Conservation (phyloP, 2,329 filamentous ascomycete genomes). For the Microcyclospora pomicola region DNA sequence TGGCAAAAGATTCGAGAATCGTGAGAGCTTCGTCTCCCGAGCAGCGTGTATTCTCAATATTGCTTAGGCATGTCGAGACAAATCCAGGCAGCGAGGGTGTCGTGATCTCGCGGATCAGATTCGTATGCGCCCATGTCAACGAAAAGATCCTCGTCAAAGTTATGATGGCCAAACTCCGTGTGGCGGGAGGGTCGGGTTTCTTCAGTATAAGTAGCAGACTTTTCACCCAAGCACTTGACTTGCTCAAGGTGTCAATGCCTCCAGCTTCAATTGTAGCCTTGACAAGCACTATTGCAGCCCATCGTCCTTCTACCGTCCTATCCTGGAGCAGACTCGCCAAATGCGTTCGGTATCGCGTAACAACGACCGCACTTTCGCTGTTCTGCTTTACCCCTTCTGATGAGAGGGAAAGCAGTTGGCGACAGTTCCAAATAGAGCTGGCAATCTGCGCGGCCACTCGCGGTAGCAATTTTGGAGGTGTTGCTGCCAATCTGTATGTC, state of each 20-base stretch:
- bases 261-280: conserved; percentile 73
- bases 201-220: conserved; percentile 62
- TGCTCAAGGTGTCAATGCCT: conserved; percentile 67
- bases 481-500: conserved; percentile 56
- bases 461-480: conserved; percentile 59
- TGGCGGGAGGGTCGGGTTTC: conserved; percentile 63
- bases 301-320: conserved; percentile 58
- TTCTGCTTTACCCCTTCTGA: conserved; percentile 43
- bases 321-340: conserved; percentile 67
- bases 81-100: conserved; percentile 68
- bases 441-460: conserved; percentile 57
- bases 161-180: conserved; percentile 64
- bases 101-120: conserved; percentile 72
- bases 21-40: conserved; percentile 38
- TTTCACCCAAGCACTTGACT: conserved; percentile 60
- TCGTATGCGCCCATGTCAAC: conserved; percentile 68
- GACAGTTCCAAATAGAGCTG: conserved; percentile 39
- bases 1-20: conserved; percentile 56
- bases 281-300: conserved; percentile 62
- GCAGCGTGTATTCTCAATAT: conserved; percentile 33
- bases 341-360: conserved; percentile 71
- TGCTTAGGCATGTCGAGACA: conserved; percentile 56
- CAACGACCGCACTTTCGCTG: conserved; percentile 52
- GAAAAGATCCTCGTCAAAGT: conserved; percentile 72
- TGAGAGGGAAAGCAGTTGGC: conserved; percentile 47